Evolutionary conservation across 163 green algal species (phyloP).

Genomic region (Prototheca cutis): DNA sequence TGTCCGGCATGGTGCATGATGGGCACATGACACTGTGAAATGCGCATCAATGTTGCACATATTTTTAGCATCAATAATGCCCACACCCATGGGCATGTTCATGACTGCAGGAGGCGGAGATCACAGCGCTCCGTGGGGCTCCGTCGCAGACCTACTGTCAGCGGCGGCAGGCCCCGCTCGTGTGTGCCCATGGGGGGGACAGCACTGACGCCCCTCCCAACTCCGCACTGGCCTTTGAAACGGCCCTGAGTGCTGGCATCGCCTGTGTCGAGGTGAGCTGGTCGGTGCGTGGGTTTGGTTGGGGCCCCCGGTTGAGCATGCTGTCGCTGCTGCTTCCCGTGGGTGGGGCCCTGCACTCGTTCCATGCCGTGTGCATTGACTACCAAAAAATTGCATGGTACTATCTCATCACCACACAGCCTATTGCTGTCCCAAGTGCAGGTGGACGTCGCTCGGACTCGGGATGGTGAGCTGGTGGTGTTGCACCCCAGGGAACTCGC

Average conservation of each 20-base stretch:
- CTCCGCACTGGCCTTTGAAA: conserved; percentile 33
- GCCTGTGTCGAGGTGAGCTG: conserved; percentile 39
- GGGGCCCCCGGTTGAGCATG: neutral
- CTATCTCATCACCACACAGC: neutral
- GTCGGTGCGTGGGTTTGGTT: neutral
- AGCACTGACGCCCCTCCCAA: conserved; percentile 31
- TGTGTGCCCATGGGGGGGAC: conserved; percentile 55
- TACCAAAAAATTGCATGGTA: neutral
- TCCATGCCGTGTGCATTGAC: no score
- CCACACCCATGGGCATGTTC: neutral
- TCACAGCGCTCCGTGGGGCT: conserved; percentile 2
- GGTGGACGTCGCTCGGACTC: conserved; percentile 43
- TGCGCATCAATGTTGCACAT: neutral
- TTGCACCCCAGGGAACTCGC: conserved; percentile 44
- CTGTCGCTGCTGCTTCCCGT: neutral
- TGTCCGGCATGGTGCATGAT: neutral
- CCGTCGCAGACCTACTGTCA: conserved; percentile 9
- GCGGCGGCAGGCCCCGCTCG: conserved; percentile 19
- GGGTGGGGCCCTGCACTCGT: no score
- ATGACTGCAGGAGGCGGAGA: neutral
- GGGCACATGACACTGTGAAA: neutral
- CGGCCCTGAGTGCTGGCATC: conserved; percentile 22
- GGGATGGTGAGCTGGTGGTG: conserved; percentile 39
- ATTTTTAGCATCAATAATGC: no score
- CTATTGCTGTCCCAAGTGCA: conserved; percentile 28